phyloP scores from a whole-genome alignment of 2,329 filamentous ascomycete species.

The Diaporthe ilicicola region DNA sequence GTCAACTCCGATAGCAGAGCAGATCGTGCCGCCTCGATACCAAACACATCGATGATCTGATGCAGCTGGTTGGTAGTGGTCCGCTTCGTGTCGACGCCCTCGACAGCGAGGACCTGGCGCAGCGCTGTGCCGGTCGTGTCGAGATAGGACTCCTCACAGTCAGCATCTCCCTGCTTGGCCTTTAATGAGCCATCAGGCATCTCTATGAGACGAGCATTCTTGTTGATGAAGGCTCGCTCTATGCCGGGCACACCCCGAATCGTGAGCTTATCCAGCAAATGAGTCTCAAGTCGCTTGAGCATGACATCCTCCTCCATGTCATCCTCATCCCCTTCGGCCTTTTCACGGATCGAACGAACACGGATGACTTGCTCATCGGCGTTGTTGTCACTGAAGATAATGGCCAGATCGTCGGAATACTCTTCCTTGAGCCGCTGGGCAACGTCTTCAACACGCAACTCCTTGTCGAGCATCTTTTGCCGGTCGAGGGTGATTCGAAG shows the following conservation, averaged over 20 bases:
- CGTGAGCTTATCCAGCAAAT: slow-evolving; percentile 89
- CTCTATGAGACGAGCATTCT: slow-evolving; percentile 74
- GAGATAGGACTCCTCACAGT: slow-evolving; percentile 92
- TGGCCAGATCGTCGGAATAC: slow-evolving; percentile 83
- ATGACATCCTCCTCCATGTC: slow-evolving; percentile 86
- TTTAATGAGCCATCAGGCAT: slow-evolving; percentile 76
- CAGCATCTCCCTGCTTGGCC: slow-evolving; percentile 75
- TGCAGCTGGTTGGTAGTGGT: slow-evolving; percentile 97
- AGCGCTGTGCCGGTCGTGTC: slow-evolving; percentile 93
- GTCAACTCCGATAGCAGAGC: slow-evolving; percentile 89
- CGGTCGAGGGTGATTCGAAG: slow-evolving; percentile 92
- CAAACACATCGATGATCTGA: slow-evolving; percentile 92
- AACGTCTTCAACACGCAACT: slow-evolving; percentile 89
- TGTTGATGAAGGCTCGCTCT: slow-evolving; percentile 91
- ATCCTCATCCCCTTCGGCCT: slow-evolving; percentile 73
- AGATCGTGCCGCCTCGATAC: slow-evolving; percentile 92
- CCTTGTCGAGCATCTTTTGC: slow-evolving; percentile 95
- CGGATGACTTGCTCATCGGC: slow-evolving; percentile 95
- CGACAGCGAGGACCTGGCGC: slow-evolving; percentile 82
- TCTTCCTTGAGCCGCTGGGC: slow-evolving; percentile 88
- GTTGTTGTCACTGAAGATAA: slow-evolving; percentile 98
- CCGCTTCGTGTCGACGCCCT: slow-evolving; percentile 84
- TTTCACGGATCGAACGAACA: slow-evolving; percentile 78
- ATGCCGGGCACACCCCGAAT: slow-evolving; percentile 91
- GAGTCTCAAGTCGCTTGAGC: slow-evolving; percentile 89